Percentiles rank a stretch among this genome's conserved stretches.
Conservation (phyloP, 164 flowering plant genomes). For the Sextonia rubra region DNA sequence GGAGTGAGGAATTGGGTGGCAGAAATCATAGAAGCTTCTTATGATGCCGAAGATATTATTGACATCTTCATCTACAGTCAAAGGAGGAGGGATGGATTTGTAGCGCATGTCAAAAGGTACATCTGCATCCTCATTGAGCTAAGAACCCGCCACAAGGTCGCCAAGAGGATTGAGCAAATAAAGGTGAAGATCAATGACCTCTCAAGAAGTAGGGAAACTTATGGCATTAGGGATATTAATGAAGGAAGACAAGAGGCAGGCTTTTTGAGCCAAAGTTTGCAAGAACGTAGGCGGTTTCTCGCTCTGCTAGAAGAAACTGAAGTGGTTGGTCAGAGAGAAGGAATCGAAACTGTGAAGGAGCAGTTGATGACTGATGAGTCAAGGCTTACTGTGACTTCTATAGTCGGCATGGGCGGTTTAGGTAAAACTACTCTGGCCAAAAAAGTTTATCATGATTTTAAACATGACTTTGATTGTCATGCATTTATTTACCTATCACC, state of each 20-base stretch:
- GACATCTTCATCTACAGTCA: background rate
- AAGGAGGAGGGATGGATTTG: background rate
- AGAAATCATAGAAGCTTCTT: background rate
- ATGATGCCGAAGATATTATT: constrained; percentile 1
- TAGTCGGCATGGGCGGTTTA: constrained; percentile 15
- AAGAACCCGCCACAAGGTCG: background rate
- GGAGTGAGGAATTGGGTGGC: background rate
- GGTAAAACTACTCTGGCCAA: constrained; percentile 27
- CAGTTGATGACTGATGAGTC: background rate
- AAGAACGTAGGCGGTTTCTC: background rate
- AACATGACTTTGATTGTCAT: constrained; percentile 12
- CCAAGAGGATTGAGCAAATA: background rate
- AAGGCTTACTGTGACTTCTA: constrained; percentile 14
- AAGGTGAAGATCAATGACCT: background rate
- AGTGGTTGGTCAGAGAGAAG: background rate
- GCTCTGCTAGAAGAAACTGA: background rate
- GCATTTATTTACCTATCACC: constrained; percentile 15
- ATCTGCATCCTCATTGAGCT: constrained; percentile 4
- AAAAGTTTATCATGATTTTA: constrained; percentile 17
- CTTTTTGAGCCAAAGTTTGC: background rate
- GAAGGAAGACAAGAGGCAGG: background rate
- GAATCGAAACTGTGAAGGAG: background rate
- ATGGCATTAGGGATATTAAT: background rate
- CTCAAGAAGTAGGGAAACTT: background rate
- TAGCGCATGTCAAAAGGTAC: background rate